Evolutionary conservation across 257 asterid species (phyloP).

Genomic region (Capsicum baccatum): DNA sequence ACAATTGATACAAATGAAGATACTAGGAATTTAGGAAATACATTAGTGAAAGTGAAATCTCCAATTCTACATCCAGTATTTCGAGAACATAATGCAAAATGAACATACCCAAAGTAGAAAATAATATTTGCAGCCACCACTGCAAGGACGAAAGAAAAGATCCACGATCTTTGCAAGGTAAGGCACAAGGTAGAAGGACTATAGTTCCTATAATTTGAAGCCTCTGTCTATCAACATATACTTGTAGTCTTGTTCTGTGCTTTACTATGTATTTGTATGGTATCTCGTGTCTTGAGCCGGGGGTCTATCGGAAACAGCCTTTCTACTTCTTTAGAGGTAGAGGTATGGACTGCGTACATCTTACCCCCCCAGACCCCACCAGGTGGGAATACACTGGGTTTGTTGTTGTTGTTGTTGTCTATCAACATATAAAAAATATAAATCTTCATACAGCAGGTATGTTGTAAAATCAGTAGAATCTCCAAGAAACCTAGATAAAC

Average conservation of each 20-base stretch:
- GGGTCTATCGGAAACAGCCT: too few relatives aligned
- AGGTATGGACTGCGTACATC: too few relatives aligned
- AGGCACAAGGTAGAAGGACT: not conserved
- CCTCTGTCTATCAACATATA: not conserved
- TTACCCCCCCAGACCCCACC: too few relatives aligned
- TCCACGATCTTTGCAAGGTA: not conserved
- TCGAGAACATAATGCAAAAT: conserved; percentile 1
- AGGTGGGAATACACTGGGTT: too few relatives aligned
- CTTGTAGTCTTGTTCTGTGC: too few relatives aligned
- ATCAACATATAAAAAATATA: not conserved
- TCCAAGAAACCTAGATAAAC: not conserved
- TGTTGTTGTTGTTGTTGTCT: too few relatives aligned
- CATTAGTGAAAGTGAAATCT: not conserved
- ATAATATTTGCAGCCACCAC: not conserved
- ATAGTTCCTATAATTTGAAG: conserved; percentile 7
- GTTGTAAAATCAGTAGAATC: not conserved
- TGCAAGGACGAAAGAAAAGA: not conserved
- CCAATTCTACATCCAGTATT: not conserved
- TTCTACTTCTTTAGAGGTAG: too few relatives aligned
- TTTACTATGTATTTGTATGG: too few relatives aligned
- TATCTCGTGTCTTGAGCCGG: too few relatives aligned
- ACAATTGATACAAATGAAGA: not conserved
- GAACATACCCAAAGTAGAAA: not conserved
- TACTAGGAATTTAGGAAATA: not conserved
- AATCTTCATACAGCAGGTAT: not conserved